Evolutionary conservation across 2,329 filamentous ascomycete species (phyloP).

Genomic region (Cladorrhinum sp.): DNA sequence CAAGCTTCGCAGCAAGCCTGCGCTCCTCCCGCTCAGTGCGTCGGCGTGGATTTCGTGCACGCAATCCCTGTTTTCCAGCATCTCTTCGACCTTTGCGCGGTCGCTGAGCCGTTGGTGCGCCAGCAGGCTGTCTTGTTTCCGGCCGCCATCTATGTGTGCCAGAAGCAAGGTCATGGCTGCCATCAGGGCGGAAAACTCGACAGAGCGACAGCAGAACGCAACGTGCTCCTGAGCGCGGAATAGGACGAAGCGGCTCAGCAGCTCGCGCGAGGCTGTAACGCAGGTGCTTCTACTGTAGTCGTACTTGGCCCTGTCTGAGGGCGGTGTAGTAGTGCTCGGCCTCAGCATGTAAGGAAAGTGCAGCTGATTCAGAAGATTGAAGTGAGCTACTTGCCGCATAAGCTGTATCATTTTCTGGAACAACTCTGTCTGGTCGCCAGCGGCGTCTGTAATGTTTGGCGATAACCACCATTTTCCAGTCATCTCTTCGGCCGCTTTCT

Average conservation of each 20-base stretch:
- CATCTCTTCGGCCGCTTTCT: constrained; percentile 26
- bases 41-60: constrained; percentile 30
- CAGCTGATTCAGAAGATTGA: constrained; percentile 33
- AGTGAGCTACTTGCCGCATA: constrained; percentile 32
- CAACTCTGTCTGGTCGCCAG: constrained; percentile 9
- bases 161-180: constrained; percentile 38
- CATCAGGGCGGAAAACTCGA: constrained; percentile 38
- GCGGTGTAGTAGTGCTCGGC: constrained; percentile 1
- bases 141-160: constrained; percentile 35
- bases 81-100: constrained; percentile 37
- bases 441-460: constrained; percentile 22
- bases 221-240: constrained; percentile 31
- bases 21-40: constrained; percentile 29
- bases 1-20: constrained; percentile 30
- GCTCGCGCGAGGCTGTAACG: constrained; percentile 36
- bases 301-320: constrained; percentile 10
- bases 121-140: constrained; percentile 32
- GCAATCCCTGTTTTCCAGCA: constrained; percentile 34
- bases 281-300: constrained; percentile 35
- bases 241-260: constrained; percentile 35
- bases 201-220: constrained; percentile 30
- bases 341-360: constrained; percentile 35
- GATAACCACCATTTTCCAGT: constrained; percentile 31
- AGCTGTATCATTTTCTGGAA: constrained; percentile 29
- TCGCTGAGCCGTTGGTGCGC: constrained; percentile 39